Base-by-base conservation (phyloP, 2,329 filamentous ascomycete species). In the Pleomassaria siparia region DNA sequence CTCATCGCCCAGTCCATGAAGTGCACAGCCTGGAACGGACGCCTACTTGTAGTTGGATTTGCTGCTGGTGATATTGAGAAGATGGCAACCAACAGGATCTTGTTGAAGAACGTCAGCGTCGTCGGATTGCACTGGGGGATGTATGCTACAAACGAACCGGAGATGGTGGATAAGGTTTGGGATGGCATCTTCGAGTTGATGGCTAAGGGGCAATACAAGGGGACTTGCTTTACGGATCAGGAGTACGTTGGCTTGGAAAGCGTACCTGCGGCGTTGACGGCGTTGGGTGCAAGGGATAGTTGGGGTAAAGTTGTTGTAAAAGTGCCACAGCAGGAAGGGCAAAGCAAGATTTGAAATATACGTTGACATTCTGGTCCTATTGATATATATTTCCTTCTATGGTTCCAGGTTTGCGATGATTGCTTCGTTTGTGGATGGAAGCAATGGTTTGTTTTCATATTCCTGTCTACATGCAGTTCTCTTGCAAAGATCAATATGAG, bases 291-390 rank as follows among this genome's bases (percentile, higher is more conserved):
- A 1, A 79, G 92, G 50, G 88, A 87, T 42, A 96, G 91, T 1
- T 97, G 92, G 92, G 92, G 92, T 0, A 97, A 97, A 79, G 92
- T 97, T 0, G 89, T 96, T 1, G 86, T 96, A 16, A 89, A 89
- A 72, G 78, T 97, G 33, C 85, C 87, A 1, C 35, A 37, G 15
- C 88, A 91, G 46, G 65, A 70, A 11, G 64, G 64, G 2, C 58
- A 58, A 26, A 71, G 67, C 32, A 72, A 70, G 58, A 66, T 72
- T 8, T 71, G 12, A 24, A 20, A 13, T 30, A 30, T 28, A 12
- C 7, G 12, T 28, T 28, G 12, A 28, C 8, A 28, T 12, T 28
- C 7, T 7, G 12, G n/a, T n/a, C n/a, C n/a, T n/a, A n/a, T n/a
- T n/a, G n/a, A n/a, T n/a, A n/a, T n/a, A n/a, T n/a, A n/a, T n/a